A percentile compares a stretch with the other conserved stretches of the same genome.
Conservation (phyloP, 192 early-diverging fungal genomes). For the Coemansia javaensis region DNA sequence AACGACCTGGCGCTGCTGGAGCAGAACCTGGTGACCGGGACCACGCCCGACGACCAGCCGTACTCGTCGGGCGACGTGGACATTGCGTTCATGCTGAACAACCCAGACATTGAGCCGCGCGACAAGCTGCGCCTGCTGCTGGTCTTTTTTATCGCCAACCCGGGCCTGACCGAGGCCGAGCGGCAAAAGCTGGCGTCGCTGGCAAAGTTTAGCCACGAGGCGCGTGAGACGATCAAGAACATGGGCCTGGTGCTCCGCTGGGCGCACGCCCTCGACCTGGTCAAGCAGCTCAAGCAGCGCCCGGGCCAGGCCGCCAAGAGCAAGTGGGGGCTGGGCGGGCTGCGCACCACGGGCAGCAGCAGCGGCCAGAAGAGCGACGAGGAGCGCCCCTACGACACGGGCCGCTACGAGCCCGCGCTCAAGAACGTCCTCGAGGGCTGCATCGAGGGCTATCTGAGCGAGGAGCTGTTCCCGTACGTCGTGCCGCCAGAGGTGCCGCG, state of each 20-base stretch:
- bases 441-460: constrained; percentile 41
- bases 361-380: constrained; percentile 12
- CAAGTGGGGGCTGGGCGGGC: constrained; percentile 40
- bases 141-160: constrained; percentile 44
- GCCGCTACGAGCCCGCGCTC: constrained; percentile 40
- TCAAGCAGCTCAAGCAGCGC: constrained; percentile 37
- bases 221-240: constrained; percentile 43
- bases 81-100: constrained; percentile 43
- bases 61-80: constrained; percentile 45
- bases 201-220: constrained; percentile 42
- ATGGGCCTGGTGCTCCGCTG: constrained; percentile 50
- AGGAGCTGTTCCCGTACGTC: constrained; percentile 50
- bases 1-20: constrained; percentile 49
- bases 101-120: constrained; percentile 39
- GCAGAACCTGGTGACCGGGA: constrained; percentile 53
- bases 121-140: constrained; percentile 44
- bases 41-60: constrained; percentile 46
- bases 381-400: constrained; percentile 35
- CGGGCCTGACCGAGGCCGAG: constrained; percentile 38
- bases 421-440: constrained; percentile 43
- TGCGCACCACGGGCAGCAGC: constrained; percentile 15
- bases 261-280: constrained; percentile 46
- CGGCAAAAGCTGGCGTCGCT: constrained; percentile 42
- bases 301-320: constrained; percentile 32
- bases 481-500: constrained; percentile 44